phyloP scores from a whole-genome alignment of 164 flowering plant species.

The Chimonanthus praecox region DNA sequence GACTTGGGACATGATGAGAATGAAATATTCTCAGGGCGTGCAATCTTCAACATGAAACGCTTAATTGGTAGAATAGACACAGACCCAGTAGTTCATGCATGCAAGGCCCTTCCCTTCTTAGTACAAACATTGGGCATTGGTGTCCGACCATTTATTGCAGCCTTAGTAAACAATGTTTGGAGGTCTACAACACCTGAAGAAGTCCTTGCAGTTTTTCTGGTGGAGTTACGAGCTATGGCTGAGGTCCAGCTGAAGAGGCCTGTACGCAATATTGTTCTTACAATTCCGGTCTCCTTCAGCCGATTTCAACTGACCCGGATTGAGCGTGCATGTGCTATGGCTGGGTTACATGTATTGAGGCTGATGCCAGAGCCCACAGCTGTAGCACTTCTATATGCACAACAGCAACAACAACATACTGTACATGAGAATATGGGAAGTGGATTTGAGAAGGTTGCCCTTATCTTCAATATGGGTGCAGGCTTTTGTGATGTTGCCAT shows the following conservation, averaged over 20 bases:
- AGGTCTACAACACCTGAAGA: slow-evolving; percentile 89
- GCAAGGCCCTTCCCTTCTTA: slow-evolving; percentile 76
- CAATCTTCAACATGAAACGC: slow-evolving; percentile 89
- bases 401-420: slow-evolving; percentile 63
- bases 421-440: slow-evolving; percentile 64
- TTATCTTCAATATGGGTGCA: slow-evolving; percentile 87
- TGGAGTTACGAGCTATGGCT: slow-evolving; percentile 71
- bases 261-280: slow-evolving; percentile 66
- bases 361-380: slow-evolving; percentile 96
- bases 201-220: slow-evolving; percentile 74
- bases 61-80: slow-evolving; percentile 80
- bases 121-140: slow-evolving; percentile 84
- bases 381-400: slow-evolving; percentile 78
- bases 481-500: slow-evolving; percentile 84
- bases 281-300: slow-evolving; percentile 81
- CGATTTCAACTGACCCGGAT: slow-evolving; percentile 77
- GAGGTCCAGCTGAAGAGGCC: slow-evolving; percentile 54
- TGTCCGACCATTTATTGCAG: slow-evolving; percentile 79
- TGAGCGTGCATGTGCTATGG: slow-evolving; percentile 96
- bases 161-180: slow-evolving; percentile 83
- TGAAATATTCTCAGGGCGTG: slow-evolving; percentile 73
- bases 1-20: slow-evolving; percentile 44
- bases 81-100: slow-evolving; percentile 78
- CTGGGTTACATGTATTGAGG: slow-evolving; percentile 78
- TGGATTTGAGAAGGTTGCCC: slow-evolving; percentile 71